phyloP scores from a whole-genome alignment of 2,329 filamentous ascomycete species.

The Escovopsis weberi region DNA sequence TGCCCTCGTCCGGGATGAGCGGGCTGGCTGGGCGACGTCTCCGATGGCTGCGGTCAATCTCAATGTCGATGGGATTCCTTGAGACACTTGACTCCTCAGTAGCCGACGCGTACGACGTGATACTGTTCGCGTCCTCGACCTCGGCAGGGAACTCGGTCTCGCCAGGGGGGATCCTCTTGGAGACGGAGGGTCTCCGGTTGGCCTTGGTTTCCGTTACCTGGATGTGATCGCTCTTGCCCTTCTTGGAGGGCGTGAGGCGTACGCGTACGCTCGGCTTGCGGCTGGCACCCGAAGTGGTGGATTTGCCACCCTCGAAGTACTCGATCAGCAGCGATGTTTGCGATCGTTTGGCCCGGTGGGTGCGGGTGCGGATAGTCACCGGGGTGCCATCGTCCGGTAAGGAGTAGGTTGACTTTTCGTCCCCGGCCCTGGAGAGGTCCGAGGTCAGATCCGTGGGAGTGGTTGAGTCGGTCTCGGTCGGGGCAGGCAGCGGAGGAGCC shows the following conservation, averaged over 20 bases:
- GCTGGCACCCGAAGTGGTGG: conserved; percentile 38
- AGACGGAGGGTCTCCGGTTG: conserved; percentile 49
- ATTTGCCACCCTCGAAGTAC: conserved; percentile 76
- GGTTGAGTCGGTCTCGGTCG: conserved; percentile 56
- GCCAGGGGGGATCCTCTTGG: conserved; percentile 38
- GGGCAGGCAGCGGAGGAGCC: conserved; percentile 57
- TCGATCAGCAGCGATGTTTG: conserved; percentile 89
- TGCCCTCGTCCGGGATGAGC: conserved; percentile 43
- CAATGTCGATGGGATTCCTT: conserved; percentile 71
- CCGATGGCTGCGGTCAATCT: conserved; percentile 53
- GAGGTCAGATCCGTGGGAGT: conserved; percentile 48
- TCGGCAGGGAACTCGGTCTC: conserved; percentile 27
- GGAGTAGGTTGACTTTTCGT: conserved; percentile 61
- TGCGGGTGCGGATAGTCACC: conserved; percentile 74
- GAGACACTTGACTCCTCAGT: conserved; percentile 68
- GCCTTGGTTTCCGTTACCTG: conserved; percentile 74
- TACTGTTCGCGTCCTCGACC: conserved; percentile 49
- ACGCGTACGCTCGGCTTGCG: conserved; percentile 70
- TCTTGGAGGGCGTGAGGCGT: conserved; percentile 66
- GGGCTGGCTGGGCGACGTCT: conserved; percentile 53
- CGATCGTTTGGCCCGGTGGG: conserved; percentile 46
- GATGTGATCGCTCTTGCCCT: conserved; percentile 57
- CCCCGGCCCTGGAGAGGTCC: conserved; percentile 49
- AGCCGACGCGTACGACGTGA: conserved; percentile 62
- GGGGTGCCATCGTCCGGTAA: conserved; percentile 79